Percentiles rank a stretch among this genome's conserved stretches.
phyloP scores from a whole-genome alignment of 345 rosid species.

The Ceriops decandra region DNA sequence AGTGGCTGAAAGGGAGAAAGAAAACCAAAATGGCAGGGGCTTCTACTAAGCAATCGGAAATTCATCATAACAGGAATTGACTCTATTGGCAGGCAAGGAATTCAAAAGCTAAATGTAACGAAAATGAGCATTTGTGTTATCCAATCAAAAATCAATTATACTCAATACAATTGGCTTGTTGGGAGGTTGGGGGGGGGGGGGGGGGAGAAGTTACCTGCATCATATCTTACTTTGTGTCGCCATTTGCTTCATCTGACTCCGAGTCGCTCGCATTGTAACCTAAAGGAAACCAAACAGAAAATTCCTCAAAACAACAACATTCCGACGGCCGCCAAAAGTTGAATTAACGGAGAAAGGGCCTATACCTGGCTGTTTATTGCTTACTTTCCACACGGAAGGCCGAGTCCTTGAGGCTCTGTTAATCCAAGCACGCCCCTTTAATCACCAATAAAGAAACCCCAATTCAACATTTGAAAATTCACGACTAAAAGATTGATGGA shows the following conservation, averaged over 20 bases:
- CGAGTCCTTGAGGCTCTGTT: conserved; percentile 57
- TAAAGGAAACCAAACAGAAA: conserved; percentile 12
- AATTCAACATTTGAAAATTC: neutral
- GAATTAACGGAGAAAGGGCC: neutral
- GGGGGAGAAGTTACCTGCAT: neutral
- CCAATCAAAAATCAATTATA: too few relatives aligned
- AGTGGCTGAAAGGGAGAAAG: too few relatives aligned
- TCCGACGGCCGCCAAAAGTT: neutral
- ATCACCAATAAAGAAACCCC: neutral
- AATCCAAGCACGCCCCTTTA: conserved; percentile 72
- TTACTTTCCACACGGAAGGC: conserved; percentile 62
- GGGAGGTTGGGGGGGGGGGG: too few relatives aligned
- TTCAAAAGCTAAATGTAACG: too few relatives aligned
- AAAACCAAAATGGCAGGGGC: too few relatives aligned
- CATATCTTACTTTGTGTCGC: conserved; percentile 18
- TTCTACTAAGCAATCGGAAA: too few relatives aligned
- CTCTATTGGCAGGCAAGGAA: too few relatives aligned
- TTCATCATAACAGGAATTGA: too few relatives aligned
- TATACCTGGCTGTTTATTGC: conserved; percentile 64
- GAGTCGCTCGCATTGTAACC: conserved; percentile 80
- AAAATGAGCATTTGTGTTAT: too few relatives aligned
- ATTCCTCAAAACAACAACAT: conserved; percentile 1
- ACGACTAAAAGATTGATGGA: neutral
- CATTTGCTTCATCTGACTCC: conserved; percentile 49
- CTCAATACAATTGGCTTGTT: too few relatives aligned